Base-by-base conservation (phyloP, 305 asterid species). In the Striga hermonthica region DNA sequence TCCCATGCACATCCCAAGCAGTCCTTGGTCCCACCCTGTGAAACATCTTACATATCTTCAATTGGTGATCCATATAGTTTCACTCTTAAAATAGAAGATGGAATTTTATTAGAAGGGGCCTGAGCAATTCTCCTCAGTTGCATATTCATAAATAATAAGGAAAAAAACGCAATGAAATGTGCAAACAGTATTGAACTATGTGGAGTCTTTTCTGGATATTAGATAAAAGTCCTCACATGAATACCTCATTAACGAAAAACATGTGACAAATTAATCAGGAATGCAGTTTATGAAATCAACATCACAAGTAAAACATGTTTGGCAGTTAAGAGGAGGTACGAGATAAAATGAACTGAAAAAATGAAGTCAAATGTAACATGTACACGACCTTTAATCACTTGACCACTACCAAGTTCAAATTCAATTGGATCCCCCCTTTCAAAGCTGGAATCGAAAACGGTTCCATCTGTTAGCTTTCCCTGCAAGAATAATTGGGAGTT, bases 21-120 rank as follows among this genome's bases (percentile, higher is more conserved):
- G 71, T 53, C 97, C 99, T 81, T 90, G 99, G 81, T 93, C 99
- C 99, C 99, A 93, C 78, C 99, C 99, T 93, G 90, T 74, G 70
- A 79, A 74, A 57, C 6, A 47, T 64, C 57, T 22, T 22, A 22
- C 31, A 22, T 22, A 76, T 50, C 44, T 48, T 65, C 57, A 55
- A 68, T 37, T 58, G 28, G 57, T 39, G 36, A 43, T 7, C 67
- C 54, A 59, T 53, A 15, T 15, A 34, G 7, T 8, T 41, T 5
- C 7, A 41, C 2, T 41, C 7, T 47, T 10, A 43, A 9, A 43
- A 43, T 9, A 43, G 2, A 43, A 22, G 2, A 31, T 48, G 44
- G 40, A 65, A 22, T 22, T 22, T 41, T 40, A 8, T 56, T 22
- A 31, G n/a, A 5, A 55, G 10, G 47, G 53, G 6, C 35, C 22